These are phyloP conservation scores for Botrytis pseudocinerea DNA, from an alignment of 2,329 filamentous ascomycete species.

Conservation along the genomic window DNA sequence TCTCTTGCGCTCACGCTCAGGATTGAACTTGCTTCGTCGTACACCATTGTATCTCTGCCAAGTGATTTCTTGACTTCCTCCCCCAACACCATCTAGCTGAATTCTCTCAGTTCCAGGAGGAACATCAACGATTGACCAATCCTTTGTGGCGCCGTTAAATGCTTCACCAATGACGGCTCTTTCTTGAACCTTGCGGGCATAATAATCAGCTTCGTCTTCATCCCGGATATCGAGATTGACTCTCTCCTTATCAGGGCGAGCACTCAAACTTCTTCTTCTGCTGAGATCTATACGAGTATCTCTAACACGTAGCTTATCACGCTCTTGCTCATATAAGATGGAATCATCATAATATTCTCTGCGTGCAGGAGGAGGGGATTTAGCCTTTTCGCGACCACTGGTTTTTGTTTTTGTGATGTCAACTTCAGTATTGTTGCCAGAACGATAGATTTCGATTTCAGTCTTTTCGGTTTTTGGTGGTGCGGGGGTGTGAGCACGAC, in stretches of 20 bases:
- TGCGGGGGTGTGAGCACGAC: slow-evolving; percentile 33
- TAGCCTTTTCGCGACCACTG: slow-evolving; percentile 28
- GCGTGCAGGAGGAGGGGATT: slow-evolving; percentile 27
- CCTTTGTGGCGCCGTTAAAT: slow-evolving; percentile 69
- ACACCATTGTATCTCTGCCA: slow-evolving; percentile 81
- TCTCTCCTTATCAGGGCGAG: slow-evolving; percentile 33
- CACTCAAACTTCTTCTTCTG: slow-evolving; percentile 35
- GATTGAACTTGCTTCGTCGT: slow-evolving; percentile 70
- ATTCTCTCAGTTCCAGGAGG: slow-evolving; percentile 80
- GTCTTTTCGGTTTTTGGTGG: slow-evolving; percentile 47
- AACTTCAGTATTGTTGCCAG: slow-evolving; percentile 56
- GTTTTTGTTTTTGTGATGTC: slow-evolving; percentile 47
- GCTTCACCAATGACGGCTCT: slow-evolving; percentile 72
- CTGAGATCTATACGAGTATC: slow-evolving; percentile 37
- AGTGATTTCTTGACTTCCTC: slow-evolving; percentile 71
- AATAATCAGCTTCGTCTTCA: slow-evolving; percentile 58
- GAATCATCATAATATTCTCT: slow-evolving; percentile 62
- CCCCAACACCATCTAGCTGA: slow-evolving; percentile 77
- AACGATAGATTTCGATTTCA: slow-evolving; percentile 62
- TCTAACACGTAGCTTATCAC: slow-evolving; percentile 42
- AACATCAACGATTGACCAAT: slow-evolving; percentile 81
- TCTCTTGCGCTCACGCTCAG: slow-evolving; percentile 56
- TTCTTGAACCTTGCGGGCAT: slow-evolving; percentile 67
- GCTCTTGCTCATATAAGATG: slow-evolving; percentile 57
- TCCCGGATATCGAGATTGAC: slow-evolving; percentile 37